These are phyloP conservation scores for Psilocybe azurescens DNA, from an alignment of 768 basidiomycete genomes.

Conservation along the genomic window DNA sequence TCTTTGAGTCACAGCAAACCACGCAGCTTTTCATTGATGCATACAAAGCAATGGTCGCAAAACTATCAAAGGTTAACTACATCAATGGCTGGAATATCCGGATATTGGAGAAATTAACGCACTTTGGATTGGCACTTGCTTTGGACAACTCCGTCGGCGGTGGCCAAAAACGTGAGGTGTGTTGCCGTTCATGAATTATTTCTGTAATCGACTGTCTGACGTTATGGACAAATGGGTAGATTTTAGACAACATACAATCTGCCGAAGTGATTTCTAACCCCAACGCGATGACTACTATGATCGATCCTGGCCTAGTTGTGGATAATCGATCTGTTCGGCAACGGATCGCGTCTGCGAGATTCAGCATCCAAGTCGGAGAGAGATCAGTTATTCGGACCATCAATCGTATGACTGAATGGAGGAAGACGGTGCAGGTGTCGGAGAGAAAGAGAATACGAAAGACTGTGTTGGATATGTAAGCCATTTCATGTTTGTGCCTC, in stretches of 20 bases:
- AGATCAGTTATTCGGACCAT: conserved; percentile 67
- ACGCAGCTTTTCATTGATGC: conserved; percentile 72
- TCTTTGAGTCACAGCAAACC: conserved; percentile 75
- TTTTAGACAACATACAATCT: conserved; percentile 61
- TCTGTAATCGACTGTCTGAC: neutral
- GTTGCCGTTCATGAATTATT: conserved; percentile 13
- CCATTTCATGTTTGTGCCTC: neutral
- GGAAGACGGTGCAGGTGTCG: conserved; percentile 66
- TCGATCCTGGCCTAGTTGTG: conserved; percentile 58
- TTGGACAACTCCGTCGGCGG: conserved; percentile 65
- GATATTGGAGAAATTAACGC: conserved; percentile 72
- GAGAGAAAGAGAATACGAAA: conserved; percentile 79
- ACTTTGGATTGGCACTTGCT: conserved; percentile 72
- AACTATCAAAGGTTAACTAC: conserved; percentile 39
- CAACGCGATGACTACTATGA: conserved; percentile 46
- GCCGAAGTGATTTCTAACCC: conserved; percentile 61
- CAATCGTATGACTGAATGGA: conserved; percentile 72
- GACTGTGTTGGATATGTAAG: conserved; percentile 74
- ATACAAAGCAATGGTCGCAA: conserved; percentile 58
- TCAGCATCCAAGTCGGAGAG: conserved; percentile 70
- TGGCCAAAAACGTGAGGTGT: conserved; percentile 76
- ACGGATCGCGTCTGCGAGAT: conserved; percentile 58
- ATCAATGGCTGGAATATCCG: conserved; percentile 53
- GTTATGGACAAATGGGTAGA: conserved; percentile 32
- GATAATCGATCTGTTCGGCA: conserved; percentile 58